Evolutionary conservation across 257 asterid species (phyloP), one percentile per base, ranked within the genome.

Genomic region (Oldenlandia corymbosa): DNA sequence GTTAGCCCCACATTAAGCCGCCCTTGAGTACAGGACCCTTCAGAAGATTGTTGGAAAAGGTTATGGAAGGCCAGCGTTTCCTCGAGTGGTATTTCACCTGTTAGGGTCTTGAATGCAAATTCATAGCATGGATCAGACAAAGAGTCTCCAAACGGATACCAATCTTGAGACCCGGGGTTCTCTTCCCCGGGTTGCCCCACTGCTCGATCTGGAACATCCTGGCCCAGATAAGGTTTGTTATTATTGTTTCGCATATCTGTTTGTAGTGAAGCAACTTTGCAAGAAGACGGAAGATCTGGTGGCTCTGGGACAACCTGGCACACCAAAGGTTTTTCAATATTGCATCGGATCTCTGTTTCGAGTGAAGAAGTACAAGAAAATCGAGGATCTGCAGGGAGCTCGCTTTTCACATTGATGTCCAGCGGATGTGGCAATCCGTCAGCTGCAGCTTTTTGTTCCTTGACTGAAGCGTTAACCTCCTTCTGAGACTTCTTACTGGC

Each of bases 61-160:
- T 58, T 68, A 17, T 52, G 71, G 63, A 46, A 67, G 12, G 73
- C 7, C 46, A 67, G 55, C 23, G 62, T 57, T 65, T 76, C 63
- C 59, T 73, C 82, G 2, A 73, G 70, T 17, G 85, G 71, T 31
- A 80, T 58, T 51, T 72, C 78, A 37, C 82, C 85, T 10, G 82
- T 80, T n/a, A 80, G 78, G 43, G 85, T 80, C 71, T 80, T 76
- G 32, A 71, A 73, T 14, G 85, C 82, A 37, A 80, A 80, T 10
- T 76, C 80, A 46, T 74, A 48, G 61, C 85, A 76, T 20, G 85
- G 82, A 71, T 80, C 82, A 28, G 82, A 58, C 78, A 75, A 68
- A 47, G 67, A 68, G 47, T 73, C 78, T 30, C 69, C 72, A 26
- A 74, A 78, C n/a, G 69, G 69, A 36, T 62, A 74, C 48, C 65